Base-by-base conservation (phyloP, 257 asterid genomes). In the Solanum virginianum region DNA sequence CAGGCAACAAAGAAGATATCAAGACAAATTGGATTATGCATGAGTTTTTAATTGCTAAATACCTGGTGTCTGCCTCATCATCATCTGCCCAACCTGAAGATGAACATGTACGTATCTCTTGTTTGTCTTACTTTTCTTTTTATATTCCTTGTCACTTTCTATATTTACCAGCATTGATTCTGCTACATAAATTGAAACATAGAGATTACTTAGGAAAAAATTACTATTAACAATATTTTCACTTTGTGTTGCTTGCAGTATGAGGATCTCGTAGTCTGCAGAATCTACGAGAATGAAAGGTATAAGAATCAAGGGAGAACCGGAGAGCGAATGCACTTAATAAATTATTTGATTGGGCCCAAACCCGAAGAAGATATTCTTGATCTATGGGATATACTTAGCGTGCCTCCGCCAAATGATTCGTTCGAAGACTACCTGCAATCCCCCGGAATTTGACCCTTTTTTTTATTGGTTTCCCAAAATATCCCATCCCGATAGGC, bases 1-100 rank as follows among this genome's bases (percentile, higher is more conserved):
- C 56, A 26, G 11, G 29, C 0, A 65, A 15, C 7, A 7, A 41
- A 60, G 24, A 14, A 2, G 62, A 56, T 43, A 0, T n/a, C 51
- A 74, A 74, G 51, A 17, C 86, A 14, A 45, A 72, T 10, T 84
- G 83, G 83, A 56, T 84, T 14, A 84, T 84, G 86, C 86, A 84
- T 1, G 86, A 84, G 59, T 57, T 39, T 66, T 82, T 32, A 69
- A 55, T 84, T 12, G 12, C 57, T 6, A 10, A 10, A 3, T 55
- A 2, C 7, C 32, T n/a, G 3, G 12, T 55, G 22, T 15, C 1
- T 2, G 1, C 82, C 55, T 71, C 56, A 71, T 43, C 29, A 39
- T 41, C 55, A 26, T 49, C 49, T 0, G 4, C 14, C 5, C 49
- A 0, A 4, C 11, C 51, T 36, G 16, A 15, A 1, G 20, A 20